Conservation (phyloP, 345 rosid genomes). For the Cardamine chenopodiifolia region DNA sequence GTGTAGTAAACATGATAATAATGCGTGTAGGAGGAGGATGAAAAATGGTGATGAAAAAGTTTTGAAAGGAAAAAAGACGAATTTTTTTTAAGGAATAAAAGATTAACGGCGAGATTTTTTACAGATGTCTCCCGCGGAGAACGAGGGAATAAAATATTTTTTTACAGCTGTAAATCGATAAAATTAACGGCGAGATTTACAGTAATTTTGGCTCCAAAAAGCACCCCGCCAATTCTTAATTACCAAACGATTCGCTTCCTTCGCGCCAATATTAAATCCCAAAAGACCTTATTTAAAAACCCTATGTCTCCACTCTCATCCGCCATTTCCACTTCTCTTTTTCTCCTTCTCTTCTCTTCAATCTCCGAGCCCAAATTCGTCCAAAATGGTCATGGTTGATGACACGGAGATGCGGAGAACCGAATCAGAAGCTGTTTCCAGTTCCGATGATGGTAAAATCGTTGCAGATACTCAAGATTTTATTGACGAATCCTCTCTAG, state of each 20-base stretch:
- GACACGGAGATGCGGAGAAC: neutral
- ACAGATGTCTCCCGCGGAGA: neutral
- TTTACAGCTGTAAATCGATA: neutral
- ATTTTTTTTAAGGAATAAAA: too few relatives aligned
- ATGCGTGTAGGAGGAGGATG: too few relatives aligned
- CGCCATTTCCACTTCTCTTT: neutral
- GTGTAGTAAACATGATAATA: too few relatives aligned
- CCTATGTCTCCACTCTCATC: neutral
- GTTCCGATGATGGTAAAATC: constrained; percentile 21
- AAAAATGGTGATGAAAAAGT: too few relatives aligned
- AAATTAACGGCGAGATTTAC: constrained; percentile 23
- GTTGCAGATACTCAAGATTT: constrained; percentile 18
- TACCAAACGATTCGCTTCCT: neutral
- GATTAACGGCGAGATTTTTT: too few relatives aligned
- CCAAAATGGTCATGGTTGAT: neutral
- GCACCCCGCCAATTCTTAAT: constrained; percentile 17
- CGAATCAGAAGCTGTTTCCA: neutral
- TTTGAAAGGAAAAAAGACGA: too few relatives aligned
- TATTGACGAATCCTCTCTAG: constrained; percentile 4
- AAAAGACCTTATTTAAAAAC: constrained; percentile 22
- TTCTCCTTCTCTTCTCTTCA: neutral
- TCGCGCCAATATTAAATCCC: constrained; percentile 29
- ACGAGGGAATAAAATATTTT: neutral
- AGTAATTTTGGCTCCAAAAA: constrained; percentile 32
- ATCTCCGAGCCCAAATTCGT: neutral